phyloP scores from a whole-genome alignment of 805 yeast genomes.

The Yarrowia osloensis region DNA sequence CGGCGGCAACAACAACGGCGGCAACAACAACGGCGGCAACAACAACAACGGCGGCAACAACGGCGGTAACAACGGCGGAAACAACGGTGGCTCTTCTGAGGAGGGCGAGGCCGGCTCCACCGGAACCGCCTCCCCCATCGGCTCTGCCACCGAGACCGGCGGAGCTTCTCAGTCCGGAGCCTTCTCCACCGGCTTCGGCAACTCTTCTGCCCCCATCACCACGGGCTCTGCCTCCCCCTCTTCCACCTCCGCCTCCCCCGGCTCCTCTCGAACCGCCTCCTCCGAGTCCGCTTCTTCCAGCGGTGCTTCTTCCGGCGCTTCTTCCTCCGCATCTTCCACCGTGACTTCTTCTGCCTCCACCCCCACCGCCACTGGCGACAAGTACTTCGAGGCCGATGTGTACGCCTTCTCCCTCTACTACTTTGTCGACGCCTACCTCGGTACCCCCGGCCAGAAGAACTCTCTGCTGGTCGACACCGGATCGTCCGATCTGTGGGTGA shows the following conservation, averaged over 20 bases:
- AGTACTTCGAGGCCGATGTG: slow-evolving; percentile 27
- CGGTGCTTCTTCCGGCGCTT: background rate
- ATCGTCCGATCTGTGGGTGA: slow-evolving; percentile 67
- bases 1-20: background rate
- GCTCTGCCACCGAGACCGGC: background rate
- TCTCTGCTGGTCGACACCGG: slow-evolving; percentile 67
- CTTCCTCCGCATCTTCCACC: background rate
- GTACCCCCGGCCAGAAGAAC: slow-evolving; percentile 58
- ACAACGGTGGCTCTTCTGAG: background rate
- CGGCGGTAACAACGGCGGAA: background rate
- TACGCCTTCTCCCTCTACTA: slow-evolving; percentile 33
- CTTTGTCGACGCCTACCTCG: slow-evolving; percentile 45
- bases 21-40: background rate
- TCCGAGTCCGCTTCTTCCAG: background rate
- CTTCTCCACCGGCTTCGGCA: slow-evolving; percentile 3
- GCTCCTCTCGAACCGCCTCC: slow-evolving; percentile 16
- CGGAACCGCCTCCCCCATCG: too few species aligned
- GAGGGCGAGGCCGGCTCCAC: too few species aligned
- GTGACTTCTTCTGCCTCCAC: slow-evolving; percentile 21
- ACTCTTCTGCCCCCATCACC: background rate
- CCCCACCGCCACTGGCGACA: slow-evolving; percentile 19
- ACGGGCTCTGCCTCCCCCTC: background rate
- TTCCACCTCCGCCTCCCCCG: slow-evolving; percentile 11
- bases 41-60: background rate
- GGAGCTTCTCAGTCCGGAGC: background rate